Percentiles rank a stretch among this genome's conserved stretches.
phyloP scores from a whole-genome alignment of 164 flowering plant genomes.

The Cinnamomum micranthum region DNA sequence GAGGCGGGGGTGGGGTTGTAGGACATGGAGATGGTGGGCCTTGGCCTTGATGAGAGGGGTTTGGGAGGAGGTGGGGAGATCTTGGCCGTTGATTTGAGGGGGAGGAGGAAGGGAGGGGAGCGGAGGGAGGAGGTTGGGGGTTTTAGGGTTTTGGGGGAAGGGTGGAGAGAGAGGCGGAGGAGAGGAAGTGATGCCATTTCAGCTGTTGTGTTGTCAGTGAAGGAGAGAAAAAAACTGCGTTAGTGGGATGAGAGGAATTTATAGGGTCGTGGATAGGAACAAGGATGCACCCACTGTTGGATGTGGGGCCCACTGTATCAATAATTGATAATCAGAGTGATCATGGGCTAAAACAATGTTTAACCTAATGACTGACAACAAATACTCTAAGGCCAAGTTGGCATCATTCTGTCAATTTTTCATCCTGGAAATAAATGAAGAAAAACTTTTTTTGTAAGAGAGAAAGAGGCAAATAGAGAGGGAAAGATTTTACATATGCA shows the following conservation, averaged over 20 bases:
- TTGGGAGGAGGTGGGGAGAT: slow-evolving; percentile 11
- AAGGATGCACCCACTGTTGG: not conserved
- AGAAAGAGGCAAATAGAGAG: too few relatives aligned
- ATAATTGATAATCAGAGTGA: too few relatives aligned
- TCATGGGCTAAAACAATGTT: too few relatives aligned
- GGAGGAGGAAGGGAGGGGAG: slow-evolving; percentile 6
- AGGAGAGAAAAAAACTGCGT: fast-evolving
- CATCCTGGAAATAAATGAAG: too few relatives aligned
- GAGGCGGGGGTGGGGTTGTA: slow-evolving; percentile 53
- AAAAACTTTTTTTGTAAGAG: too few relatives aligned
- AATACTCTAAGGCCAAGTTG: too few relatives aligned
- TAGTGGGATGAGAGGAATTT: too few relatives aligned
- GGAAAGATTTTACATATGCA: too few relatives aligned
- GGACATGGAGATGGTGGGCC: slow-evolving; percentile 29
- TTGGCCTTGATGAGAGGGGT: slow-evolving; percentile 9
- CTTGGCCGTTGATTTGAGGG: slow-evolving; percentile 9
- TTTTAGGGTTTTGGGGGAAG: slow-evolving; percentile 20
- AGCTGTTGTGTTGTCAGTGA: not conserved
- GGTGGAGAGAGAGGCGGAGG: slow-evolving; percentile 39
- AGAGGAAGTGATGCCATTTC: slow-evolving; percentile 46
- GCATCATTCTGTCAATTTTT: too few relatives aligned
- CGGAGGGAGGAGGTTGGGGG: not conserved
- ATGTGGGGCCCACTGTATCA: too few relatives aligned
- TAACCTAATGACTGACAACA: too few relatives aligned
- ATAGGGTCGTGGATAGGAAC: not conserved